phyloP scores from a whole-genome alignment of 2,329 filamentous ascomycete genomes.

The Coccinonectria pachysandricola region DNA sequence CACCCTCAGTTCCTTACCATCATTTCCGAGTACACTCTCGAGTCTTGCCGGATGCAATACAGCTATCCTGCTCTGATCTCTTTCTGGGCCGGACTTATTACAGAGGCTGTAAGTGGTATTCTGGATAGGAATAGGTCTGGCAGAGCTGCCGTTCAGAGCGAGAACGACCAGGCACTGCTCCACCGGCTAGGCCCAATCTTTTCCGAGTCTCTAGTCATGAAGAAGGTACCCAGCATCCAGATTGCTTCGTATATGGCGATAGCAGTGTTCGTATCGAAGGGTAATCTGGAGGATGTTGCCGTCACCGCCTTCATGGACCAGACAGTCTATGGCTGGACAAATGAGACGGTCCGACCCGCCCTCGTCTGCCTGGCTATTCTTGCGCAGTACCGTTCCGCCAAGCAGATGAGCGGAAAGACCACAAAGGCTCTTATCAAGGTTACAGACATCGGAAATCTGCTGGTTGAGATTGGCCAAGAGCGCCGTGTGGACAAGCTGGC shows the following conservation, averaged over 20 bases:
- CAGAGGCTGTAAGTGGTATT: slow-evolving; percentile 76
- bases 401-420: slow-evolving; percentile 59
- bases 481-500: slow-evolving; percentile 62
- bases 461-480: slow-evolving; percentile 52
- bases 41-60: slow-evolving; percentile 59
- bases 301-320: slow-evolving; percentile 88
- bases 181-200: slow-evolving; percentile 57
- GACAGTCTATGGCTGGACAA: slow-evolving; percentile 65
- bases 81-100: slow-evolving; percentile 85
- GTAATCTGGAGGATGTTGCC: slow-evolving; percentile 64
- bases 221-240: slow-evolving; percentile 66
- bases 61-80: slow-evolving; percentile 70
- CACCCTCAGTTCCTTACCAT: slow-evolving; percentile 65
- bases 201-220: slow-evolving; percentile 66
- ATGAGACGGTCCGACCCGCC: slow-evolving; percentile 61
- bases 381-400: slow-evolving; percentile 65
- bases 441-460: slow-evolving; percentile 45
- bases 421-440: slow-evolving; percentile 59
- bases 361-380: slow-evolving; percentile 73
- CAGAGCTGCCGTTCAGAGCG: slow-evolving; percentile 61
- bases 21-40: slow-evolving; percentile 70
- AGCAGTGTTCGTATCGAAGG: slow-evolving; percentile 75
- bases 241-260: slow-evolving; percentile 88
- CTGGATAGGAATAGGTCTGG: slow-evolving; percentile 70
- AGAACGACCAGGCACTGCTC: slow-evolving; percentile 72